phyloP scores from a whole-genome alignment of 306 rosid species.

The Notholithocarpus densiflorus region DNA sequence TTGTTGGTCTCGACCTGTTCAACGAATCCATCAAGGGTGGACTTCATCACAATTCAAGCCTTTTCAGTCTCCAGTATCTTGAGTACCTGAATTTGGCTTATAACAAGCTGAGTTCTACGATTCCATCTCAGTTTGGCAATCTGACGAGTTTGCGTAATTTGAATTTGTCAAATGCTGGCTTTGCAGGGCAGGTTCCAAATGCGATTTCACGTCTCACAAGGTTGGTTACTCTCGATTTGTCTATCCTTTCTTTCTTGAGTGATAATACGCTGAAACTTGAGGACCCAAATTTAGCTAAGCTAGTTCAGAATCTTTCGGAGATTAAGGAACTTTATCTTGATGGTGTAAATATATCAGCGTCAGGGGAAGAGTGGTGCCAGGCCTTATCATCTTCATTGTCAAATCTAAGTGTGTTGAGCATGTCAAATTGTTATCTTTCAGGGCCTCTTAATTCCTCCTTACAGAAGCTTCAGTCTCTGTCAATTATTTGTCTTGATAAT shows the following conservation, averaged over 20 bases:
- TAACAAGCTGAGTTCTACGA: accelerated
- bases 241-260: not conserved
- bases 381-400: slow-evolving; percentile 3
- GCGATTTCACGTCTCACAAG: slow-evolving; percentile 17
- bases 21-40: too few species aligned
- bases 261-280: not conserved
- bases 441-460: slow-evolving; percentile 30
- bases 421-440: not conserved
- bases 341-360: slow-evolving; percentile 36
- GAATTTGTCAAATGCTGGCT: too few species aligned
- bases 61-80: too few species aligned
- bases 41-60: too few species aligned
- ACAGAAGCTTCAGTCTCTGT: slow-evolving; percentile 14
- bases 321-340: slow-evolving; percentile 38
- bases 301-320: slow-evolving; percentile 21
- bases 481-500: slow-evolving; percentile 13
- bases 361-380: slow-evolving; percentile 41
- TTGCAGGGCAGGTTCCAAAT: not conserved
- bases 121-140: too few species aligned
- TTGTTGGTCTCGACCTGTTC: too few species aligned
- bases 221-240: slow-evolving; percentile 32
- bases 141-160: accelerated
- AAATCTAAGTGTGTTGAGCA: slow-evolving; percentile 21
- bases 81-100: too few species aligned
- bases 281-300: slow-evolving; percentile 14